phyloP scores from a whole-genome alignment of 805 yeast species.

The Candida silvicultrix region DNA sequence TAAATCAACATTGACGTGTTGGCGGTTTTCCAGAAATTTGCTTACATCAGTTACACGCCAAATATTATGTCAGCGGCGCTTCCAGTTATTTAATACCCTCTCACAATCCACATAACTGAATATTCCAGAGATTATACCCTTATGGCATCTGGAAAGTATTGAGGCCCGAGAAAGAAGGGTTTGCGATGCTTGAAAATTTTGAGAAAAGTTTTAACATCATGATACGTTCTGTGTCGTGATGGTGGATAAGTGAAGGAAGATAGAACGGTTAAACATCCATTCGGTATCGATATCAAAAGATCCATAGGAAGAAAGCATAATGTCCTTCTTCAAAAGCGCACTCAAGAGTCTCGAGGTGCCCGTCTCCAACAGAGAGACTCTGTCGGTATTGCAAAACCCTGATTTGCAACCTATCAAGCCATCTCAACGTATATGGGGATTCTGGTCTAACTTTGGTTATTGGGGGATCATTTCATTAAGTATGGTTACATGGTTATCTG shows the following conservation, averaged over 20 bases:
- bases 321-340: neutral
- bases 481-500: conserved; percentile 40
- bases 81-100: no score
- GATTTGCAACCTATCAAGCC: conserved; percentile 24
- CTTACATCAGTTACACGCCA: no score
- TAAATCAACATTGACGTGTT: neutral
- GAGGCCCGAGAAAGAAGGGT: no score
- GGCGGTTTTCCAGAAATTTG: no score
- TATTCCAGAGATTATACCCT: neutral
- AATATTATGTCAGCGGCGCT: no score
- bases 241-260: no score
- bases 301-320: no score
- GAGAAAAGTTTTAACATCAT: neutral
- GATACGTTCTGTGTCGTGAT: neutral
- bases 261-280: no score
- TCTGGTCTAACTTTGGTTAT: conserved; percentile 33
- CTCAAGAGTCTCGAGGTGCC: conserved; percentile 25
- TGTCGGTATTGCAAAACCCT: conserved; percentile 26
- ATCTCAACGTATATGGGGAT: conserved; percentile 16
- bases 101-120: neutral
- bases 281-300: no score
- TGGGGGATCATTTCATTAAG: conserved; percentile 41
- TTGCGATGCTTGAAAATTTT: neutral
- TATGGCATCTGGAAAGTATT: neutral
- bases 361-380: conserved; percentile 22